Conservation (phyloP, 306 rosid species). For the Medicago lupulina region DNA sequence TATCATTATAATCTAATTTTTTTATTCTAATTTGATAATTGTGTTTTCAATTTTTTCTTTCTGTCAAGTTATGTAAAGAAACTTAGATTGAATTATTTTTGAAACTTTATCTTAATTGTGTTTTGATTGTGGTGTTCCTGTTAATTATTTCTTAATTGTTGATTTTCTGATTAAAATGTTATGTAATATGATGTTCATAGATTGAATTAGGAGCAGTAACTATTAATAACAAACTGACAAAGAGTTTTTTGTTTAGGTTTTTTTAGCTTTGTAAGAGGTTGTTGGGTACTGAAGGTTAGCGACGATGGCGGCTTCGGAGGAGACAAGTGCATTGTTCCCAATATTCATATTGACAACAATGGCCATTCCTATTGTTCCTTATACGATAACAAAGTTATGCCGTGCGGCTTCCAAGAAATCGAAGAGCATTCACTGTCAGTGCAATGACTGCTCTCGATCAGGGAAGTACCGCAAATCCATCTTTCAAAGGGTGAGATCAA, state of each 20-base stretch:
- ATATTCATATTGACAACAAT: slow-evolving; percentile 93
- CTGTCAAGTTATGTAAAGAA: background rate
- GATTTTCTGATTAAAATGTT: slow-evolving; percentile 2
- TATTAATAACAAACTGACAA: slow-evolving; percentile 2
- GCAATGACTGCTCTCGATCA: slow-evolving; percentile 79
- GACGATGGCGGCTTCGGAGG: slow-evolving; percentile 91
- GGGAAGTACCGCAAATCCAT: slow-evolving; percentile 93
- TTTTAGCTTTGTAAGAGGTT: slow-evolving; percentile 40
- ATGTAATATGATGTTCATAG: background rate
- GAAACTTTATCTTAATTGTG: background rate
- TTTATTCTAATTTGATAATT: slow-evolving; percentile 1
- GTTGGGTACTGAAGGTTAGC: slow-evolving; percentile 42
- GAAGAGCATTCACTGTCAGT: slow-evolving; percentile 90
- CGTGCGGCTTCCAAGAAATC: slow-evolving; percentile 77
- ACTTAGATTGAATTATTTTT: no score
- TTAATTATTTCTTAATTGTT: slow-evolving; percentile 13
- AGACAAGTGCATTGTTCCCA: slow-evolving; percentile 87
- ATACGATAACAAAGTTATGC: slow-evolving; percentile 82
- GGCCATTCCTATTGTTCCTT: slow-evolving; percentile 94
- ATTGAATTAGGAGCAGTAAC: slow-evolving; percentile 33
- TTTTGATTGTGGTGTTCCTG: background rate
- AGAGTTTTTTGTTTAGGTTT: slow-evolving; percentile 43
- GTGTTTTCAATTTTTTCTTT: no score
- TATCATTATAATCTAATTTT: background rate
- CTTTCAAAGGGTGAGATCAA: slow-evolving; percentile 72